These are phyloP conservation scores for Ogataea degrootiae DNA, from an alignment of 805 yeast species.

Conservation along the genomic window DNA sequence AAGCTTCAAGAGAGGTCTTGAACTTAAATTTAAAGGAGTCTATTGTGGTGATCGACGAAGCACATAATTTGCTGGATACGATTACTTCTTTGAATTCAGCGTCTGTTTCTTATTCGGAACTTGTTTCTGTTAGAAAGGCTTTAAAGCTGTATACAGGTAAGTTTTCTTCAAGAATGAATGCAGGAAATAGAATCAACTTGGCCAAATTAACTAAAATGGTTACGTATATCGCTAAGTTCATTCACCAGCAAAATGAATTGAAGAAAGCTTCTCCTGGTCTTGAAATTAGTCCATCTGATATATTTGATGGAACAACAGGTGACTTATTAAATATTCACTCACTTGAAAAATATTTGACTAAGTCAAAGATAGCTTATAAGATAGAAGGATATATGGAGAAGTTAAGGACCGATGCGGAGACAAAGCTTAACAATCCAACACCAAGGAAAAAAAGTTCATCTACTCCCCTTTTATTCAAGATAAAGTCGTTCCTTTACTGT, in stretches of 20 bases:
- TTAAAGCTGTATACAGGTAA: constrained; percentile 51
- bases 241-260: constrained; percentile 27
- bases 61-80: constrained; percentile 82
- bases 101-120: constrained; percentile 45
- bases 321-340: constrained; percentile 70
- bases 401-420: constrained; percentile 7
- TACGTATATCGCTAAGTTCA: constrained; percentile 44
- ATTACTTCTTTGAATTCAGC: constrained; percentile 66
- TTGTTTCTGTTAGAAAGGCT: constrained; percentile 41
- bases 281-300: constrained; percentile 44
- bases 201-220: constrained; percentile 58
- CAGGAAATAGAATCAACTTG: constrained; percentile 67
- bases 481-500: constrained; percentile 59
- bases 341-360: constrained; percentile 56
- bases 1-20: constrained; percentile 52
- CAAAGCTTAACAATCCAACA: neutral
- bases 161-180: constrained; percentile 60
- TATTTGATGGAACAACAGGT: constrained; percentile 56
- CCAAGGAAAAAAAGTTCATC: constrained; percentile 16
- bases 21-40: constrained; percentile 57
- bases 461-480: constrained; percentile 58
- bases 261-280: constrained; percentile 45
- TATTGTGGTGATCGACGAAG: constrained; percentile 83
- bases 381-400: constrained; percentile 63
- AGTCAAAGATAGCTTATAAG: constrained; percentile 77